Percentiles rank a stretch among this genome's conserved stretches.
These are phyloP conservation scores for Gossypium turneri DNA, from an alignment of 345 rosid genomes.

Conservation along the genomic window DNA sequence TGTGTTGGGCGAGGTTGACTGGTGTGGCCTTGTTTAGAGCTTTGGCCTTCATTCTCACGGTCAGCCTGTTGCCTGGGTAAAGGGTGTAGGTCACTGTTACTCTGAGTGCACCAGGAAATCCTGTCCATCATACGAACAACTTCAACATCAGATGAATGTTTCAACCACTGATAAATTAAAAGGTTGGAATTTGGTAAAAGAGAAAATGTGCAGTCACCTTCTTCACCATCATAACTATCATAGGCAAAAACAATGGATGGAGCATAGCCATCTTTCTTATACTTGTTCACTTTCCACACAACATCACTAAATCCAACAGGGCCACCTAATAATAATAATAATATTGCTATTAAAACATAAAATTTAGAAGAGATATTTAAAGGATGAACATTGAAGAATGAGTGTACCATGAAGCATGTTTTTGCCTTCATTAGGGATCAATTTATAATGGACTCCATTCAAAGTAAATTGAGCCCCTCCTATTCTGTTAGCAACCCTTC, in stretches of 20 bases:
- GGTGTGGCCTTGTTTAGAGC: conserved; percentile 74
- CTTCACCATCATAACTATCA: conserved; percentile 69
- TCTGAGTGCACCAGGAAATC: conserved; percentile 70
- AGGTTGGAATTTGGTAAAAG: too few species aligned
- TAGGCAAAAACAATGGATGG: conserved; percentile 63
- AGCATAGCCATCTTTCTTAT: conserved; percentile 33
- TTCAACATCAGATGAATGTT: not conserved
- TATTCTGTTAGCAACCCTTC: conserved; percentile 83
- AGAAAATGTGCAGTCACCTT: conserved; percentile 37
- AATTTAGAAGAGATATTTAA: not conserved
- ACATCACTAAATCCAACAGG: conserved; percentile 73
- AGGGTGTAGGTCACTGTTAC: conserved; percentile 48
- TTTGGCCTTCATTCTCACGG: conserved; percentile 67
- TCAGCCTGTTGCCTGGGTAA: conserved; percentile 30
- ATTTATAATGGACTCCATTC: conserved; percentile 56
- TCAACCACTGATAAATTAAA: not conserved
- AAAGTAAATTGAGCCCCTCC: conserved; percentile 62
- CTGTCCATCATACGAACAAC: conserved; percentile 25
- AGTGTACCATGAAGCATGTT: conserved; percentile 78
- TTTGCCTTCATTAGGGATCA: conserved; percentile 67
- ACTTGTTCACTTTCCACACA: conserved; percentile 54
- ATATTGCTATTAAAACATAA: not conserved
- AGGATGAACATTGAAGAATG: not conserved
- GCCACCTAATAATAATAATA: conserved; percentile 47
- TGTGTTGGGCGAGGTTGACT: conserved; percentile 74